A percentile compares a stretch with the other conserved stretches of the same genome.
phyloP scores from a whole-genome alignment of 73 alveolate genomes.

The Uronychia setigera region DNA sequence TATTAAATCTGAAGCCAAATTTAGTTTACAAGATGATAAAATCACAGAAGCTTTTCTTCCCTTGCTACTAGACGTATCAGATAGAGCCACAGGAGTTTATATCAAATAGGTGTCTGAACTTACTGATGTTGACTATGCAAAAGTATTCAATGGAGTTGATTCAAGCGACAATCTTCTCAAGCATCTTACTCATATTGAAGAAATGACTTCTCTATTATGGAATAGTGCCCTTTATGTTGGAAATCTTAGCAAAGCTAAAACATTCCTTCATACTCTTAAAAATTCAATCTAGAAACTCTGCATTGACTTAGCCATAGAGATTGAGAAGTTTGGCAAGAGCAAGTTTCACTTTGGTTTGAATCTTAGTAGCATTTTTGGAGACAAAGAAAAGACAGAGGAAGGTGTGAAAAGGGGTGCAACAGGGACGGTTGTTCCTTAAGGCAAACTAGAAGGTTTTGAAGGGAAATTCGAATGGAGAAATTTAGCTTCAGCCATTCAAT shows the following conservation, averaged over 20 bases:
- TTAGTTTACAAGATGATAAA: no score
- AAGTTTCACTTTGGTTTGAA: background rate
- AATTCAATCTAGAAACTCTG: background rate
- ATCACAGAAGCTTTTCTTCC: background rate
- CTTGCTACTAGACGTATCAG: background rate
- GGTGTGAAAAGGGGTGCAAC: background rate
- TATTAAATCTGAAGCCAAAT: background rate
- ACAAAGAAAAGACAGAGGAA: background rate
- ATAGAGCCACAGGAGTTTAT: background rate
- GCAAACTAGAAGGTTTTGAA: background rate
- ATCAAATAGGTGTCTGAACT: background rate
- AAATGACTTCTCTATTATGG: background rate
- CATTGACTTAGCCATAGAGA: background rate
- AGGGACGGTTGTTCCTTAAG: background rate
- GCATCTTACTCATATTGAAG: background rate
- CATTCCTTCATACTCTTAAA: background rate
- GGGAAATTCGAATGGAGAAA: background rate
- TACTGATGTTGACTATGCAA: background rate
- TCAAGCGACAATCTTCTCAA: background rate
- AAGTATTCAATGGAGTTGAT: background rate
- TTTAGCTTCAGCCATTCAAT: background rate
- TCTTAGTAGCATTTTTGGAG: background rate
- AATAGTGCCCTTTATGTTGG: background rate
- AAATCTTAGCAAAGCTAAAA: background rate
- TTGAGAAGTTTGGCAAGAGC: background rate